phyloP scores from a whole-genome alignment of 352 stramenopile genomes.

The Globisporangium mamillatum region DNA sequence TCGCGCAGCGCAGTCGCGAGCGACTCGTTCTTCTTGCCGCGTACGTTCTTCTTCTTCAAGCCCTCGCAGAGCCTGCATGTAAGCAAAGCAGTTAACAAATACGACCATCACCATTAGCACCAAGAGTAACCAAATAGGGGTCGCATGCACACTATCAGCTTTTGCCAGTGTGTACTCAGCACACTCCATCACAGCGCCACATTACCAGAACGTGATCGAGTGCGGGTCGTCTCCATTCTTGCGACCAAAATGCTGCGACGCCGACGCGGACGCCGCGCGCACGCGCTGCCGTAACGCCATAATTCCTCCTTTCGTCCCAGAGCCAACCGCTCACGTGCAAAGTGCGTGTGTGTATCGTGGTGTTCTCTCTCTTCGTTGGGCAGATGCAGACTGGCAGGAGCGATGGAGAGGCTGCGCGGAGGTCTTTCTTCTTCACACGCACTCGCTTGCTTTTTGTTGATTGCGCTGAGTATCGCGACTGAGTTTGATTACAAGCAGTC shows the following conservation, averaged over 20 bases:
- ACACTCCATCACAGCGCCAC: neutral
- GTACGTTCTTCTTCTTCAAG: conserved; percentile 62
- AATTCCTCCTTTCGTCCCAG: neutral
- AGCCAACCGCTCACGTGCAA: neutral
- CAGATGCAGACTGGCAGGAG: neutral
- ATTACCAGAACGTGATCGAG: conserved; percentile 61
- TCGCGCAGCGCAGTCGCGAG: conserved; percentile 37
- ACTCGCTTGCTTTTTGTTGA: neutral
- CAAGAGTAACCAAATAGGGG: neutral
- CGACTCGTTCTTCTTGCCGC: conserved; percentile 40
- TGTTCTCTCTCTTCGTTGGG: neutral
- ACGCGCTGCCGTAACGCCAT: conserved; percentile 49
- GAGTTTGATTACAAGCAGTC: neutral
- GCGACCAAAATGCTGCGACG: conserved; percentile 52
- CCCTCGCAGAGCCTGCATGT: conserved; percentile 62
- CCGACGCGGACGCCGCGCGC: conserved; percentile 38
- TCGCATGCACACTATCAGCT: neutral
- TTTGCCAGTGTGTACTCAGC: neutral
- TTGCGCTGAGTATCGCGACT: conserved; percentile 2
- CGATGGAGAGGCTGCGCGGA: neutral
- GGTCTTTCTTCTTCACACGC: neutral
- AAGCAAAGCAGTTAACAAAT: neutral
- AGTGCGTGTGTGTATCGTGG: neutral
- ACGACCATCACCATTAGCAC: neutral
- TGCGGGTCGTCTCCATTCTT: conserved; percentile 43